phyloP scores from a whole-genome alignment of 371 early-diverging fungal species.

The Choanephora cucurbitarum region DNA sequence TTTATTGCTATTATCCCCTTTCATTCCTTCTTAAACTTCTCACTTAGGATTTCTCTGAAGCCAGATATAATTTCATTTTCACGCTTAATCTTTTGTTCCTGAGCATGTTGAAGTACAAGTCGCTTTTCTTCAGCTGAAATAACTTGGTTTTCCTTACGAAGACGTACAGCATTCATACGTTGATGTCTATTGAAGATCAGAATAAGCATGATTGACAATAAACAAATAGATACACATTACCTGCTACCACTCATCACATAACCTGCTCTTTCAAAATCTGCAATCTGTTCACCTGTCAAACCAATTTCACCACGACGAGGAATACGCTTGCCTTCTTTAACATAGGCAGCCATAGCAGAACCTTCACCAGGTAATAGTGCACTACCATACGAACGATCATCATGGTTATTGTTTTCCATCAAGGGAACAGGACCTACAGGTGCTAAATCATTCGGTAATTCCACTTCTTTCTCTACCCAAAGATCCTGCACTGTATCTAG shows the following conservation, averaged over 20 bases:
- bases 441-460: constrained; percentile 60
- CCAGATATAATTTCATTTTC: constrained; percentile 90
- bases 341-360: constrained; percentile 66
- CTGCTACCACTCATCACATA: constrained; percentile 96
- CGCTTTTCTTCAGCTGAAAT: constrained; percentile 88
- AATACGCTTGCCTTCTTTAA: constrained; percentile 92
- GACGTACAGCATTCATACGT: constrained; percentile 95
- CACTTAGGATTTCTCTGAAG: constrained; percentile 69
- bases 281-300: constrained; percentile 80
- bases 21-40: constrained; percentile 42
- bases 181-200: too few relatives aligned
- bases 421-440: constrained; percentile 65
- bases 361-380: constrained; percentile 62
- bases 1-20: constrained; percentile 3
- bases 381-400: constrained; percentile 76
- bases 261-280: constrained; percentile 83
- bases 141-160: constrained; percentile 94
- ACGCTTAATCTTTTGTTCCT: constrained; percentile 85
- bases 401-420: constrained; percentile 52
- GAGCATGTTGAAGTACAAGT: constrained; percentile 72
- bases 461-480: constrained; percentile 69
- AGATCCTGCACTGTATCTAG: constrained; percentile 52
- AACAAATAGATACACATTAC: too few relatives aligned
- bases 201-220: too few relatives aligned
- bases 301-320: constrained; percentile 98